A percentile compares a stretch with the other conserved stretches of the same genome.
Evolutionary conservation across 2,329 filamentous ascomycete genomes (phyloP).

Genomic region (Pseudogymnoascus sp.): DNA sequence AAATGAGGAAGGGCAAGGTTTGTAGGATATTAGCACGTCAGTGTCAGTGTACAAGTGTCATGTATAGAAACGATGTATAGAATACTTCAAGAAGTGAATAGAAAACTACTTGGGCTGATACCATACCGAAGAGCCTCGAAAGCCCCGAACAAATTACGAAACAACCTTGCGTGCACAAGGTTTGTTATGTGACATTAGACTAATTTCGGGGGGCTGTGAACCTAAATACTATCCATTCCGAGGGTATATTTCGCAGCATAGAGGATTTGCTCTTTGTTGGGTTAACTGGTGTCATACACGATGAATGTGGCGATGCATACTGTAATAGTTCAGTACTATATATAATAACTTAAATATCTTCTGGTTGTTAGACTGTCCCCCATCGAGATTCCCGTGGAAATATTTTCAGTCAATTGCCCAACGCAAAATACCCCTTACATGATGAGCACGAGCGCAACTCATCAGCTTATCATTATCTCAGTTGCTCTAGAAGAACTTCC

Average conservation of each 20-base stretch:
- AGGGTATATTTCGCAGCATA: neutral
- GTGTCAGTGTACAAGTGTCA: neutral
- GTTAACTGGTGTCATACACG: neutral
- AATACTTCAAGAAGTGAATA: neutral
- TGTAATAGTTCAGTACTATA: neutral
- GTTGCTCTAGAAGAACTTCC: slow-evolving; percentile 26
- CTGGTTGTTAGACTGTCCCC: neutral
- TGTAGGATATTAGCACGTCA: neutral
- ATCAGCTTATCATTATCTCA: neutral
- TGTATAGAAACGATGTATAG: neutral
- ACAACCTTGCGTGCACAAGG: neutral
- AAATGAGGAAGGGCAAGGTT: no score
- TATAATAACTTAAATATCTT: neutral
- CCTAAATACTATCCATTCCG: neutral
- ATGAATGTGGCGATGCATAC: neutral
- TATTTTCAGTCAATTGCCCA: neutral
- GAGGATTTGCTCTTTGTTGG: neutral
- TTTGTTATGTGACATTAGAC: neutral
- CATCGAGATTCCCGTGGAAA: neutral
- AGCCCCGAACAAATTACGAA: neutral
- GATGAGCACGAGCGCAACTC: neutral
- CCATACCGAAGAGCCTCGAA: neutral
- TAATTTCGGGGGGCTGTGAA: neutral
- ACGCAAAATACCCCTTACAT: neutral
- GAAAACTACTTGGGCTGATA: neutral